Evolutionary conservation across 1,139 yeast genomes (phyloP).

Genomic region (Saccharomycopsis hybrid): DNA sequence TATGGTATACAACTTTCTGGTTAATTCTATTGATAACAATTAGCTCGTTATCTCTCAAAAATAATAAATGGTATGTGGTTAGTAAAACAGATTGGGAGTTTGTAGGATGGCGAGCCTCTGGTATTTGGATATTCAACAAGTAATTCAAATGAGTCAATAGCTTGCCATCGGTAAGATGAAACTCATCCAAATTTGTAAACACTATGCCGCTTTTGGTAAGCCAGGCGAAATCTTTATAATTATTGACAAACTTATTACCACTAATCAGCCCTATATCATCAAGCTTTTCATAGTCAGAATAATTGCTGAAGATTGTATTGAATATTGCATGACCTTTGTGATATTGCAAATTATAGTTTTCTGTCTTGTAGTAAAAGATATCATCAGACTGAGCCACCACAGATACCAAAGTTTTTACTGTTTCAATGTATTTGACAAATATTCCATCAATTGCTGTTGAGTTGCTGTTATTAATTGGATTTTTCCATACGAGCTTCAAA

Average conservation of each 20-base stretch:
- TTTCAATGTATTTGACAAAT: constrained; percentile 19
- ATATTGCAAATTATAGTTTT: neutral
- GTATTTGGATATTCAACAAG: constrained; percentile 35
- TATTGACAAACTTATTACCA: constrained; percentile 30
- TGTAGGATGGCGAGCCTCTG: constrained; percentile 27
- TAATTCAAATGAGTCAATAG: constrained; percentile 32
- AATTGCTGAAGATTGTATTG: constrained; percentile 21
- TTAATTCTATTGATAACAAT: constrained; percentile 45
- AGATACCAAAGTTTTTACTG: constrained; percentile 22
- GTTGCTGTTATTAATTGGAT: constrained; percentile 21
- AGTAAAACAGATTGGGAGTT: constrained; percentile 36
- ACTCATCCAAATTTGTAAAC: constrained; percentile 10
- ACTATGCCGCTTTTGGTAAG: constrained; percentile 40
- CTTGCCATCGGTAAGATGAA: neutral
- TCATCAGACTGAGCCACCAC: constrained; percentile 34
- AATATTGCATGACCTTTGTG: constrained; percentile 7
- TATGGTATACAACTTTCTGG: constrained; percentile 39
- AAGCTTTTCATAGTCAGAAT: constrained; percentile 32
- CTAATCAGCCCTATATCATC: constrained; percentile 28
- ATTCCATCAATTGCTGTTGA: constrained; percentile 32
- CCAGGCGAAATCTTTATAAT: constrained; percentile 36
- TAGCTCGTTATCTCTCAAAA: constrained; percentile 39
- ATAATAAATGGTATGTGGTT: constrained; percentile 47
- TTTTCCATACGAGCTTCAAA: constrained; percentile 35
- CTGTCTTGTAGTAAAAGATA: constrained; percentile 34